Conservation (phyloP, 2,329 filamentous ascomycete species). For the Arachnomyces sp. region DNA sequence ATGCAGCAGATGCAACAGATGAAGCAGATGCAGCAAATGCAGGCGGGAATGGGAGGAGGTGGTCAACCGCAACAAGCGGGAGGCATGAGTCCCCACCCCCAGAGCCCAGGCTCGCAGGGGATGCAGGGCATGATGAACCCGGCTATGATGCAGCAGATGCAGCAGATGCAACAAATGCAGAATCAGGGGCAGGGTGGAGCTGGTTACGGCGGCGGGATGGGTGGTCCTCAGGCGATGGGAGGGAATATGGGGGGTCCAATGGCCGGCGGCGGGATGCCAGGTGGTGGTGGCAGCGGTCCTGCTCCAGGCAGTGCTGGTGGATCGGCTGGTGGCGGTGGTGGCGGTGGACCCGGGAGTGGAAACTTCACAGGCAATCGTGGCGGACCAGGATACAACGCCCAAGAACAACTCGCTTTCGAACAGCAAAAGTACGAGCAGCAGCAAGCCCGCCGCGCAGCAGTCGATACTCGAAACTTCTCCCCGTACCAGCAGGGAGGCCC, state of each 20-base stretch:
- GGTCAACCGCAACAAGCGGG: slow-evolving; percentile 22
- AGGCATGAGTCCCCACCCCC: slow-evolving; percentile 27
- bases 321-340: slow-evolving; percentile 23
- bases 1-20: slow-evolving; percentile 65
- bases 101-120: slow-evolving; percentile 46
- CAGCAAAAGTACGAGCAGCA: slow-evolving; percentile 71
- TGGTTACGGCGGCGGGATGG: slow-evolving; percentile 28
- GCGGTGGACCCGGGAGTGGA: slow-evolving; percentile 36
- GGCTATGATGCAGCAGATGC: slow-evolving; percentile 66
- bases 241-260: slow-evolving; percentile 28
- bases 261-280: slow-evolving; percentile 19
- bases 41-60: slow-evolving; percentile 54
- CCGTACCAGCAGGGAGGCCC: slow-evolving; percentile 52
- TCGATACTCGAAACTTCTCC: slow-evolving; percentile 32
- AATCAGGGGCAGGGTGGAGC: slow-evolving; percentile 34
- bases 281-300: not conserved
- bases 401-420: slow-evolving; percentile 66
- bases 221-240: slow-evolving; percentile 19
- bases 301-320: slow-evolving; percentile 3
- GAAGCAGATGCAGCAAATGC: slow-evolving; percentile 60
- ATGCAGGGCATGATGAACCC: slow-evolving; percentile 57
- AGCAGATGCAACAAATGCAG: slow-evolving; percentile 59
- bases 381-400: slow-evolving; percentile 55
- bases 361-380: slow-evolving; percentile 38
- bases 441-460: slow-evolving; percentile 46